These are phyloP conservation scores for Fusarium albidum DNA, from an alignment of 2,329 filamentous ascomycete genomes.

Conservation along the genomic window DNA sequence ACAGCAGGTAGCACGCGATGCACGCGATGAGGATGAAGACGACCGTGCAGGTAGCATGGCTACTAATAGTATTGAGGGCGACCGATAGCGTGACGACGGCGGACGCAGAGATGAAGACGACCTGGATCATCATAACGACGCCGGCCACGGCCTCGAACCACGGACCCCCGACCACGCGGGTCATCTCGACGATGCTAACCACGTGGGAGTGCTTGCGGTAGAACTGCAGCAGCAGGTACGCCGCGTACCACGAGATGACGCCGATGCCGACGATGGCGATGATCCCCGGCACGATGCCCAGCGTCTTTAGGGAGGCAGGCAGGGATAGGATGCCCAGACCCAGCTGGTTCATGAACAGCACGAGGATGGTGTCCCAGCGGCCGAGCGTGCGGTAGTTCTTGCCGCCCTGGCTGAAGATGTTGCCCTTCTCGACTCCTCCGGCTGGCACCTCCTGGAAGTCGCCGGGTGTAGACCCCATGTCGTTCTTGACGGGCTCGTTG, in stretches of 20 bases:
- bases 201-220: slow-evolving; percentile 73
- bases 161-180: slow-evolving; percentile 55
- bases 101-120: slow-evolving; percentile 34
- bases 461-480: neutral
- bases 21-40: slow-evolving; percentile 34
- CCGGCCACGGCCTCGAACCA: slow-evolving; percentile 31
- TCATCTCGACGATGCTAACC: slow-evolving; percentile 74
- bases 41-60: slow-evolving; percentile 31
- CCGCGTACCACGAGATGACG: slow-evolving; percentile 67
- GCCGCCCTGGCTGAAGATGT: slow-evolving; percentile 38
- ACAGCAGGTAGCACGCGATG: slow-evolving; percentile 24
- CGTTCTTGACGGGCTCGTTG: slow-evolving; percentile 20
- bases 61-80: slow-evolving; percentile 33
- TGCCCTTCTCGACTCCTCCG: slow-evolving; percentile 27
- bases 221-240: slow-evolving; percentile 66
- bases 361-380: slow-evolving; percentile 37
- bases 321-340: slow-evolving; percentile 65
- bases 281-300: slow-evolving; percentile 72
- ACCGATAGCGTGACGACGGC: slow-evolving; percentile 31
- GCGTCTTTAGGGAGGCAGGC: slow-evolving; percentile 71
- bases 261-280: slow-evolving; percentile 71
- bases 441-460: slow-evolving; percentile 32
- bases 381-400: slow-evolving; percentile 40
- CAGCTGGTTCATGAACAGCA: slow-evolving; percentile 41
- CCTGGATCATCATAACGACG: slow-evolving; percentile 34